Percentiles rank a stretch among this genome's conserved stretches.
Evolutionary conservation across 2,329 filamentous ascomycete genomes (phyloP).

Genomic region (Apiospora arundinis): DNA sequence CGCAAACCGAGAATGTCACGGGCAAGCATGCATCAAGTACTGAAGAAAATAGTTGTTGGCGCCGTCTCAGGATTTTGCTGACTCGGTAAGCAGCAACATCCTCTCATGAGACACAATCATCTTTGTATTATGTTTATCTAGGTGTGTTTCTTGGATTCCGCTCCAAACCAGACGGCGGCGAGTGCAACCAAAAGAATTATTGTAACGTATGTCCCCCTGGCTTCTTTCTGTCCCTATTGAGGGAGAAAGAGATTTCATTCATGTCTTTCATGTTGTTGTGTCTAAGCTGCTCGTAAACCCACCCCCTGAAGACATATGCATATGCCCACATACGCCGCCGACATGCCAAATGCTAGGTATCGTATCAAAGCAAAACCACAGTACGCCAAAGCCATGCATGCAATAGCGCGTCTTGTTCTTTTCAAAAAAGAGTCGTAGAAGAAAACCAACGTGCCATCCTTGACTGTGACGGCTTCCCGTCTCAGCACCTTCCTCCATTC

Average conservation of each 20-base stretch:
- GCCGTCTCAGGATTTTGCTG: neutral
- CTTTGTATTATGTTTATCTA: neutral
- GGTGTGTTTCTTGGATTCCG: neutral
- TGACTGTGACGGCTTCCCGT: neutral
- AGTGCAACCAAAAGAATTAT: neutral
- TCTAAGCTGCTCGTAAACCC: neutral
- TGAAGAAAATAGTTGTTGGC: neutral
- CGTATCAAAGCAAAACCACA: constrained; percentile 9
- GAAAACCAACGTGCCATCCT: neutral
- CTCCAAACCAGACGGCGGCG: neutral
- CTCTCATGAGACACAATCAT: neutral
- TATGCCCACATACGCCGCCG: constrained; percentile 2
- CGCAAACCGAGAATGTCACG: neutral
- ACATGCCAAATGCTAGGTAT: constrained; percentile 14
- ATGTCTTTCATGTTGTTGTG: neutral
- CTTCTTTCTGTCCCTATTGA: too few species aligned
- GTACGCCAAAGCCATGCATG: constrained; percentile 18
- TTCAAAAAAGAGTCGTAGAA: neutral
- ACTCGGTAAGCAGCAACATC: neutral
- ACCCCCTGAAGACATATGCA: neutral
- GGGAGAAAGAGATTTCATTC: neutral
- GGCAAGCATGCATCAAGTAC: neutral
- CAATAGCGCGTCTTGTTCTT: neutral
- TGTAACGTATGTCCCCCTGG: too few species aligned
- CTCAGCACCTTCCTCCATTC: neutral